Evolutionary conservation across 257 asterid genomes (phyloP), one percentile per base, ranked within the genome.

Genomic region (Solanum microdontum): DNA sequence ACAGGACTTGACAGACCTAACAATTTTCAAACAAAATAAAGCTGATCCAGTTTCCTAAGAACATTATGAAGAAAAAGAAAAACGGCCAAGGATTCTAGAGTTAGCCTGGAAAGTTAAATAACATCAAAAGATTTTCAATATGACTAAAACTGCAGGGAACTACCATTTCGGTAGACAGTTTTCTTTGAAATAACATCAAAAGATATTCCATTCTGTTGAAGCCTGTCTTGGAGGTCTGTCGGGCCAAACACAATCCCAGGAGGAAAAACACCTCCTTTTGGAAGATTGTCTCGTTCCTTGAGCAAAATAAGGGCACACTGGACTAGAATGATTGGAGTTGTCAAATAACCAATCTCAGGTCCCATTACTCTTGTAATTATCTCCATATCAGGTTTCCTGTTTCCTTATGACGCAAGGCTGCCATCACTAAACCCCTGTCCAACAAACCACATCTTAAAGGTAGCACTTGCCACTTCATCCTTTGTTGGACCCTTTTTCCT

Each of bases 381-480:
- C 89, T 97, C 94, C 91, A 92, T 88, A 80, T 97, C 98, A 1
- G 94, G 93, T 86, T 95, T 95, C 87, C 33, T 88, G 68, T 86
- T 88, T 7, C 92, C 93, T 82, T 89, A 74, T 6, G 90, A 87
- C 7, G 93, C 94, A 17, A 93, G 86, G 82, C 88, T 89, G 2
- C 32, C 32, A 34, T 95, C 98, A 13, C 94, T 90, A 74, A 64
- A 95, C n/a, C 98, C 98, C 3, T 89, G 94, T n/a, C 98, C 98
- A 3, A 96, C 91, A 34, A 96, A 96, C 98, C 98, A 95, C 98
- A 95, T 94, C 93, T 94, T 95, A 77, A 95, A 95, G 21, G 94
- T 66, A 62, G 95, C 97, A 88, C 96, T 92, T 37, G 90, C 92
- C 79, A 95, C 98, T 91, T 96, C 94, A 14, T 96, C 99, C 91